Base-by-base conservation (phyloP, 106 monocot genomes). In the Triglochin maritima region DNA sequence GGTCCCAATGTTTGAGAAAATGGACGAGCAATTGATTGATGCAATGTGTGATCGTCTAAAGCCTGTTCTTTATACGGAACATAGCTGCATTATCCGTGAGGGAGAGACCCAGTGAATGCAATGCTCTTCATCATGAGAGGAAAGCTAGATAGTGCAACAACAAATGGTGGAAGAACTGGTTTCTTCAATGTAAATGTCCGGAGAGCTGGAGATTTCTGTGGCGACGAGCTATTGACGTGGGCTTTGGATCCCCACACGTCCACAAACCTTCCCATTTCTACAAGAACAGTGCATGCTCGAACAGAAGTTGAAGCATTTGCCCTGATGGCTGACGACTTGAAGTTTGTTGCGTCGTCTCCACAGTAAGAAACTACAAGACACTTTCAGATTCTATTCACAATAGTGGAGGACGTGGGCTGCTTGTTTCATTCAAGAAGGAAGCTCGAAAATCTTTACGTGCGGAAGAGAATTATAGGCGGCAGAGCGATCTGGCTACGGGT, bases 371-470 rank as follows among this genome's bases (percentile, higher is more conserved):
- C 72, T 85, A 7, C 81, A 66, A 10, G 81, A 85, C 43, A 81
- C 85, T 4, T 85, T 85, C 62, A 75, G 85, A 63, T 74, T 81
- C 49, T 85, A 81, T 48, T 85, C 83, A n/a, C 83, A 72, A 48
- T 77, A 76, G 69, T 83, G 83, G 83, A 76, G 73, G 65, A 79
- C 83, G 6, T 86, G 86, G 86, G 82, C 86, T 56, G 86, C 86
- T 46, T 86, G 86, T 51, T 82, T 82, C 47, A 82, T 86, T 44
- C 70, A 4, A 79, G 73, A 41, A 81, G 64, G 79, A 85, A 81
- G 56, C 65, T 72, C 8, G 85, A 85, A 72, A 85, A 9, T 61
- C 76, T n/a, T 59, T 85, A 16, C 48, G 16, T 42, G 78, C 75
- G 57, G 71, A 85, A 56, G 85, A 81, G 77, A 73, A 62, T 42